phyloP scores from a whole-genome alignment of 805 yeast species.

The Candida maltosa region DNA sequence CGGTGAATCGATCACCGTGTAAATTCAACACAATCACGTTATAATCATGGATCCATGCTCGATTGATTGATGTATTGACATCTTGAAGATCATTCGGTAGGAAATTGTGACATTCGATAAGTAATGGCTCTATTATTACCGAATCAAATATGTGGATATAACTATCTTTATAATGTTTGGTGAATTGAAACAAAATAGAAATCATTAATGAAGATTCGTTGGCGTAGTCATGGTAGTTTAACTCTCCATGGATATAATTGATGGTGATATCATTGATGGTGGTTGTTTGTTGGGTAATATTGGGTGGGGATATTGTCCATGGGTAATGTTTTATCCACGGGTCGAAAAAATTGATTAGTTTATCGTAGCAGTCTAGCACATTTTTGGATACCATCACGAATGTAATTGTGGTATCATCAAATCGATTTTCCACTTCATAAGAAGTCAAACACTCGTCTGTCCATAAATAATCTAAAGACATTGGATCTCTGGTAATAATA shows the following conservation, averaged over 20 bases:
- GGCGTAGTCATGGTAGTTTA: constrained; percentile 41
- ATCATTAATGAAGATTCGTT: constrained; percentile 47
- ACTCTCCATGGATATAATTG: constrained; percentile 34
- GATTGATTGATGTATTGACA: constrained; percentile 44
- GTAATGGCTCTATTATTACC: constrained; percentile 50
- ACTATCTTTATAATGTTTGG: constrained; percentile 21
- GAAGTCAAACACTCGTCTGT: constrained; percentile 7
- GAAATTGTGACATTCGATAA: constrained; percentile 46
- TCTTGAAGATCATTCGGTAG: constrained; percentile 45
- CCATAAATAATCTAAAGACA: constrained; percentile 13
- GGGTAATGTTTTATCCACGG: constrained; percentile 21
- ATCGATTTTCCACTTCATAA: constrained; percentile 7
- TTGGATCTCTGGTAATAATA: not conserved
- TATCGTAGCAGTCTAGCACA: not conserved
- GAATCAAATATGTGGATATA: constrained; percentile 48
- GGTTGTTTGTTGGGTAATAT: constrained; percentile 3
- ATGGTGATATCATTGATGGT: constrained; percentile 4
- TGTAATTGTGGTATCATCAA: constrained; percentile 7
- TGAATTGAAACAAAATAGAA: constrained; percentile 35
- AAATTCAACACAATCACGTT: constrained; percentile 19
- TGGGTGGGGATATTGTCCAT: constrained; percentile 13
- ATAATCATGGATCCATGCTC: constrained; percentile 52
- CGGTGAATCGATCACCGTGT: constrained; percentile 6
- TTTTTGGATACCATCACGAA: constrained; percentile 7
- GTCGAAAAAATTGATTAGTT: constrained; percentile 8